phyloP scores from a whole-genome alignment of 202 grass and related monocot genomes.

The Zoysia matrella region DNA sequence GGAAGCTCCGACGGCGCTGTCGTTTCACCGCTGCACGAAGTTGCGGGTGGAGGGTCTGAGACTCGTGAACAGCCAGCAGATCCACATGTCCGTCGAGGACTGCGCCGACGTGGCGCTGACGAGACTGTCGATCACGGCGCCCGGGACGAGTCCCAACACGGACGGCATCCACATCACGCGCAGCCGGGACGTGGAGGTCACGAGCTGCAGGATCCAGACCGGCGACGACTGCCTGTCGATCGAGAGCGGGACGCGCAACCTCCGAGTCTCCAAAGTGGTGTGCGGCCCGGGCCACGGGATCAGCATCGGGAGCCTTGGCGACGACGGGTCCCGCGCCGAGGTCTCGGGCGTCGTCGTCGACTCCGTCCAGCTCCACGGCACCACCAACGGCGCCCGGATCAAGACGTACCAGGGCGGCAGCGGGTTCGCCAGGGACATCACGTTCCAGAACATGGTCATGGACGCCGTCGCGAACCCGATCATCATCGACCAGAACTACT shows the following conservation, averaged over 20 bases:
- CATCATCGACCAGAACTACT: background rate
- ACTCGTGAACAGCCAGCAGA: background rate
- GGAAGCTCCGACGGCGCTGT: conserved; percentile 64
- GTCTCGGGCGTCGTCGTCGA: too few relatives aligned
- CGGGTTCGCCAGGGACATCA: too few relatives aligned
- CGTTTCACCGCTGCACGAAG: conserved; percentile 57
- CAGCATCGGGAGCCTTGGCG: conserved; percentile 34
- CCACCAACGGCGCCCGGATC: too few relatives aligned
- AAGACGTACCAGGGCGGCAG: too few relatives aligned
- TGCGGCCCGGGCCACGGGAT: conserved; percentile 85
- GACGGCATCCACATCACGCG: conserved; percentile 71
- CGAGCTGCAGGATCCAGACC: conserved; percentile 58
- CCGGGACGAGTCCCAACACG: conserved; percentile 68
- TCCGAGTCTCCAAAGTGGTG: conserved; percentile 51
- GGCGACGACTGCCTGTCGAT: conserved; percentile 90
- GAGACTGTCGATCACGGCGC: conserved; percentile 53
- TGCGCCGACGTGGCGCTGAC: conserved; percentile 34
- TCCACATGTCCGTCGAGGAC: conserved; percentile 63
- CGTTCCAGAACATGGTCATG: too few relatives aligned
- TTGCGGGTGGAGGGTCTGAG: conserved; percentile 51
- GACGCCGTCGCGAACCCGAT: too few relatives aligned
- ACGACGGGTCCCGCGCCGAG: too few relatives aligned
- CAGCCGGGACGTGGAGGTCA: conserved; percentile 54
- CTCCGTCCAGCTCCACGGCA: too few relatives aligned
- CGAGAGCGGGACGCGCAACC: conserved; percentile 47